Conservation (phyloP, 2,329 filamentous ascomycete genomes). For the Incumbomyces lentus region DNA sequence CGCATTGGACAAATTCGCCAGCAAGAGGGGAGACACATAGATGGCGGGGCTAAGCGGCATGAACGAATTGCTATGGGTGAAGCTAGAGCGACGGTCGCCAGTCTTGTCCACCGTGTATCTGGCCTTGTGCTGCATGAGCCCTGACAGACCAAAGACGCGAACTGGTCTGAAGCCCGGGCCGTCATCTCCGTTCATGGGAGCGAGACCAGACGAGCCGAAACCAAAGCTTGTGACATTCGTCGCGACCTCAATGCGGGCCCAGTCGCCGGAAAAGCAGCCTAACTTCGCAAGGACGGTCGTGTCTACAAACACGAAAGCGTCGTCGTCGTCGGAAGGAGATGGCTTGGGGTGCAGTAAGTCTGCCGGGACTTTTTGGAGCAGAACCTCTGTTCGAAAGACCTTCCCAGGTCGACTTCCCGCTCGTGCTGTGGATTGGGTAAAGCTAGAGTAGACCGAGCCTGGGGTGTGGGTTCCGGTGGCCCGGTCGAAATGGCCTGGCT, state of each 20-base stretch:
- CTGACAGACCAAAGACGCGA: constrained; percentile 79
- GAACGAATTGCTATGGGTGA: constrained; percentile 37
- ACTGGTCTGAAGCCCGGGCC: constrained; percentile 72
- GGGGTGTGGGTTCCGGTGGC: constrained; percentile 70
- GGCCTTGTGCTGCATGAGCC: constrained; percentile 42
- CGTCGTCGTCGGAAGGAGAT: constrained; percentile 71
- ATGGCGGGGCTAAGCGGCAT: constrained; percentile 47
- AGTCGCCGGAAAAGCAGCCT: constrained; percentile 94
- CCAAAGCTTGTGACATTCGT: constrained; percentile 47
- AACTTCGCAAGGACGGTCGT: constrained; percentile 76
- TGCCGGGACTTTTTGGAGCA: constrained; percentile 61
- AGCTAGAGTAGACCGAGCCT: constrained; percentile 79
- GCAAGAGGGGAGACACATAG: constrained; percentile 74
- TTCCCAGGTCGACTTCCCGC: constrained; percentile 63
- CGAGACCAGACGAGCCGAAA: constrained; percentile 16
- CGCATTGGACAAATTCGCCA: constrained; percentile 73
- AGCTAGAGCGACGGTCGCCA: constrained; percentile 42
- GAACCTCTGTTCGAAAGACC: constrained; percentile 71
- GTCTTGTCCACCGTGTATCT: constrained; percentile 46
- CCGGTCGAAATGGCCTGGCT: constrained; percentile 54
- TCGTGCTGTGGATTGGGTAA: constrained; percentile 72
- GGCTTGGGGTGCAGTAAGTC: constrained; percentile 81
- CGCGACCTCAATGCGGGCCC: constrained; percentile 74
- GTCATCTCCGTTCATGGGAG: constrained; percentile 34
- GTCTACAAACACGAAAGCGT: constrained; percentile 80